Evolutionary conservation across 2,329 filamentous ascomycete genomes (phyloP).

Genomic region (Colletotrichum noveboracense): DNA sequence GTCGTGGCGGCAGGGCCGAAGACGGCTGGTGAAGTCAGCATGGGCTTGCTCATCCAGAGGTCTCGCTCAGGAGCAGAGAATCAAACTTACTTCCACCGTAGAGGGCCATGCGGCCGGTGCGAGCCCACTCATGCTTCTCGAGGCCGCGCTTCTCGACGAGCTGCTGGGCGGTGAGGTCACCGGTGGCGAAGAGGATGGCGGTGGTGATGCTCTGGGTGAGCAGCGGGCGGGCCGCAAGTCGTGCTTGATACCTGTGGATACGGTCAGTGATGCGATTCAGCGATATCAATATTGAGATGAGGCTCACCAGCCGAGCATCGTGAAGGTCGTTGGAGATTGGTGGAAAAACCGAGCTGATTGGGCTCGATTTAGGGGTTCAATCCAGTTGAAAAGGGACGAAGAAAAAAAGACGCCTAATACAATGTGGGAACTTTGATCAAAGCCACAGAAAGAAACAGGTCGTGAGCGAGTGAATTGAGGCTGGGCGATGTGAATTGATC

Average conservation of each 20-base stretch:
- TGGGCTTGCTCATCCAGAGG: not conserved
- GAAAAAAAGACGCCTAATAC: not conserved
- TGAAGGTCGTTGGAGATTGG: not conserved
- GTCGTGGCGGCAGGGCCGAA: conserved; percentile 88
- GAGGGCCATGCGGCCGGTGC: conserved; percentile 79
- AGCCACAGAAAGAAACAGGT: not conserved
- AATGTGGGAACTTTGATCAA: not conserved
- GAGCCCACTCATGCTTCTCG: conserved; percentile 74
- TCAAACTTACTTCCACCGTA: conserved; percentile 74
- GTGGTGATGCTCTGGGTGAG: conserved; percentile 92
- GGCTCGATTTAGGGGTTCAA: not conserved
- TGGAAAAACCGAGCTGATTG: not conserved
- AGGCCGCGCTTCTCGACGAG: conserved; percentile 81
- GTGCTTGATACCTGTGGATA: conserved; percentile 75
- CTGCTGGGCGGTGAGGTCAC: conserved; percentile 91
- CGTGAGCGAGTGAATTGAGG: not conserved
- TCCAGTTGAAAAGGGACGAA: not conserved
- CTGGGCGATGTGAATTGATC: not conserved
- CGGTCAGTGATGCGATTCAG: not conserved
- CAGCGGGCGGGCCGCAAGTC: conserved; percentile 79
- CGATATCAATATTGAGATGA: not conserved
- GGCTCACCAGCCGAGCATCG: conserved; percentile 20
- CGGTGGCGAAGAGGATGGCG: conserved; percentile 88
- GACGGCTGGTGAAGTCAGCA: conserved; percentile 55
- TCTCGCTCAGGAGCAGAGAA: not conserved